phyloP scores from a whole-genome alignment of 768 basidiomycete genomes.

The Leucocoprinus sp. region DNA sequence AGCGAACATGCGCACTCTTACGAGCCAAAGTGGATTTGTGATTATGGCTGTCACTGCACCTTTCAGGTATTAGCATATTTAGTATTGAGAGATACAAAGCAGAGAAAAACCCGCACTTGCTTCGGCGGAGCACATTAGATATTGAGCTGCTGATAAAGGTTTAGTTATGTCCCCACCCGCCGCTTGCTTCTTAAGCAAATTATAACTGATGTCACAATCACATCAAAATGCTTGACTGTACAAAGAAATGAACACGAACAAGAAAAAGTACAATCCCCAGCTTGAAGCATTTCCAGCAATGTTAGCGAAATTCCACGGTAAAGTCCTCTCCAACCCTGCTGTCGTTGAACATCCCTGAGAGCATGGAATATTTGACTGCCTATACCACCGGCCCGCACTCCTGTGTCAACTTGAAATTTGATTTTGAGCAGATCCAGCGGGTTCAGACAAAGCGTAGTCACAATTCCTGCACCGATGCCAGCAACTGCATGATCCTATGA shows the following conservation, averaged over 20 bases:
- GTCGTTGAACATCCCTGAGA: constrained; percentile 60
- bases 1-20: constrained; percentile 96
- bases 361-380: constrained; percentile 73
- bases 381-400: constrained; percentile 47
- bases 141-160: constrained; percentile 66
- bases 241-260: constrained; percentile 48
- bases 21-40: constrained; percentile 97
- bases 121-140: constrained; percentile 87
- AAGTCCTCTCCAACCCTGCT: constrained; percentile 76
- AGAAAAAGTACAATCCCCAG: constrained; percentile 97
- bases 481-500: constrained; percentile 89
- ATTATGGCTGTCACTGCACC: constrained; percentile 90
- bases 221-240: not conserved
- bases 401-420: constrained; percentile 82
- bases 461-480: constrained; percentile 87
- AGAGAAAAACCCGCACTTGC: constrained; percentile 81
- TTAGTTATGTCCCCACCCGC: constrained; percentile 56
- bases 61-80: constrained; percentile 23
- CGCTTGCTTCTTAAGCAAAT: constrained; percentile 82
- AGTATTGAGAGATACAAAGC: constrained; percentile 9
- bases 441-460: constrained; percentile 93
- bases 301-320: constrained; percentile 86
- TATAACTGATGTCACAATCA: constrained; percentile 53
- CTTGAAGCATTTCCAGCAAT: constrained; percentile 91
- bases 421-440: constrained; percentile 95